A percentile compares a stretch with the other conserved stretches of the same genome.
Conservation (phyloP, 305 asterid species). For the Striga hermonthica region DNA sequence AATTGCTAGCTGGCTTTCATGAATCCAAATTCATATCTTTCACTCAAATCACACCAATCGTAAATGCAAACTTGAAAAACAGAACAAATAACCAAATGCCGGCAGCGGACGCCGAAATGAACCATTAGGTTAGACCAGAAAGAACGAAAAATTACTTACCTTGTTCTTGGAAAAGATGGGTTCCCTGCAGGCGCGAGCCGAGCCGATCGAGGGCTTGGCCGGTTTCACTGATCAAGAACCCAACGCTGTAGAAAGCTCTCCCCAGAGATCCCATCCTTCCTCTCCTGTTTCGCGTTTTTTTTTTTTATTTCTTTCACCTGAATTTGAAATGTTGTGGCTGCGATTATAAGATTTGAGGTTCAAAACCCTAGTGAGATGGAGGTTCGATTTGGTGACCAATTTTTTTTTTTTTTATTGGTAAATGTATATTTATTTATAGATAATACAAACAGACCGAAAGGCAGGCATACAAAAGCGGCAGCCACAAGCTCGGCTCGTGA, state of each 20-base stretch:
- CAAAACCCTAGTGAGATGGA: slow-evolving; percentile 27
- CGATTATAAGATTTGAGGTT: slow-evolving; percentile 30
- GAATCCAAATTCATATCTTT: slow-evolving; percentile 13
- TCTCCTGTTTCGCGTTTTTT: slow-evolving; percentile 3
- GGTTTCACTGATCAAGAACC: slow-evolving; percentile 94
- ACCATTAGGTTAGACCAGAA: not conserved
- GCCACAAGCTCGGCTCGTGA: too few relatives aligned
- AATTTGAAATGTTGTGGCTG: slow-evolving; percentile 8
- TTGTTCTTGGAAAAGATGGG: slow-evolving; percentile 73
- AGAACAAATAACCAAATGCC: slow-evolving; percentile 27
- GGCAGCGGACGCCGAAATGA: slow-evolving; percentile 20
- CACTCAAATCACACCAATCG: slow-evolving; percentile 8
- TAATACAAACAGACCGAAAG: too few relatives aligned
- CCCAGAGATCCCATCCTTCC: slow-evolving; percentile 57
- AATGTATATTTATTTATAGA: too few relatives aligned
- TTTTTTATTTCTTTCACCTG: too few relatives aligned
- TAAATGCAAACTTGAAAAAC: not conserved
- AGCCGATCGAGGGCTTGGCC: slow-evolving; percentile 99
- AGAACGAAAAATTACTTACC: slow-evolving; percentile 36
- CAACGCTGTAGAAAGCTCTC: slow-evolving; percentile 80
- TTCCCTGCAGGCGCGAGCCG: slow-evolving; percentile 94
- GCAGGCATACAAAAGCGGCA: too few relatives aligned
- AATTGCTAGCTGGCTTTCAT: slow-evolving; percentile 6
- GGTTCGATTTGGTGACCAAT: slow-evolving; percentile 11
- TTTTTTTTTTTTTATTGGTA: too few relatives aligned